Percentiles rank a stretch among this genome's conserved stretches.
Conservation (phyloP, 805 yeast species). For the Metschnikowia koreensis region DNA sequence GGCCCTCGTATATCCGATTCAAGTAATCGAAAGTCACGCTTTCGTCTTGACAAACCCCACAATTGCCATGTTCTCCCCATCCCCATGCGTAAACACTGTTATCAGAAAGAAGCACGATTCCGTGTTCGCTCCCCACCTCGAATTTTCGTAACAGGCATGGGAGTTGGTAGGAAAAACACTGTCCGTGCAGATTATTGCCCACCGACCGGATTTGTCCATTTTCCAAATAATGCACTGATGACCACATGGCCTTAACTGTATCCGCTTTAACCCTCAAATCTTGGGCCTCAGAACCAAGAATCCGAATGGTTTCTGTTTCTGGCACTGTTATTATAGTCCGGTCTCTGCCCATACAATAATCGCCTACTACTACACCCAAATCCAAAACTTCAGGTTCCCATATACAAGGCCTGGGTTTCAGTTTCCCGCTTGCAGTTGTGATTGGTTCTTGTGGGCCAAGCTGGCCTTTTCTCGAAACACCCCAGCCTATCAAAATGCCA, state of each 20-base stretch:
- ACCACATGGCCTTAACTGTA: conserved; percentile 67
- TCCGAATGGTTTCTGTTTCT: conserved; percentile 6
- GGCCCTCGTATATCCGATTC: conserved; percentile 30
- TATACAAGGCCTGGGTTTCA: conserved; percentile 17
- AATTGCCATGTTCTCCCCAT: conserved; percentile 99
- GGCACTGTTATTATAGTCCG: conserved; percentile 44
- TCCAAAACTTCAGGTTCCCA: conserved; percentile 25
- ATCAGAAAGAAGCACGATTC: conserved; percentile 41
- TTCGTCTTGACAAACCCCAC: conserved; percentile 47
- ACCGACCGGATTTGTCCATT: conserved; percentile 36
- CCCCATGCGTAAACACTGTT: conserved; percentile 76
- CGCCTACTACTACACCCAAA: conserved; percentile 14
- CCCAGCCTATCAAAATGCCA: conserved; percentile 62
- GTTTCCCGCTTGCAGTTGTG: conserved; percentile 1
- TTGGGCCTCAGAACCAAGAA: conserved; percentile 21
- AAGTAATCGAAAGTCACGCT: conserved; percentile 38
- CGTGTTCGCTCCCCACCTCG: conserved; percentile 86
- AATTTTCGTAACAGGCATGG: conserved; percentile 19
- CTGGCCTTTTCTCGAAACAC: conserved; percentile 64
- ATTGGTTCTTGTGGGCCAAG: conserved; percentile 23
- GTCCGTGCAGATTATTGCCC: conserved; percentile 82
- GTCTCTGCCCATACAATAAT: conserved; percentile 54
- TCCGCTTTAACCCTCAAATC: conserved; percentile 1
- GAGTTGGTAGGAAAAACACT: conserved; percentile 37
- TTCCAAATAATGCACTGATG: conserved; percentile 53